Evolutionary conservation across 352 stramenopile species (phyloP).

Genomic region (Phytophthora brassicae): DNA sequence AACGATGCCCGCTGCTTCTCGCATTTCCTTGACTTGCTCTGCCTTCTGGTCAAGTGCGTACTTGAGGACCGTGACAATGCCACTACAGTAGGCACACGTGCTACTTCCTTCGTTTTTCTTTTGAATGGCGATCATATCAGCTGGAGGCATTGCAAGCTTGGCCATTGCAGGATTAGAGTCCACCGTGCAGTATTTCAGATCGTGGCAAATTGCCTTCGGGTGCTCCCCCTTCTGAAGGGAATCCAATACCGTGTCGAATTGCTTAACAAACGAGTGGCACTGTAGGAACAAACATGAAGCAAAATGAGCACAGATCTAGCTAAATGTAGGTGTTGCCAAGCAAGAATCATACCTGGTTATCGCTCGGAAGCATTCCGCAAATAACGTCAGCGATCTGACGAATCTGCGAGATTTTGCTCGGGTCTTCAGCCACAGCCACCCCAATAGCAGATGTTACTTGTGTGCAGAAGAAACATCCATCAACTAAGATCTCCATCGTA

Average conservation of each 20-base stretch:
- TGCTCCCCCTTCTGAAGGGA: conserved; percentile 66
- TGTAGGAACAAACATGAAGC: conserved; percentile 28
- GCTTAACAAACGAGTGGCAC: conserved; percentile 63
- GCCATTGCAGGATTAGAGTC: conserved; percentile 22
- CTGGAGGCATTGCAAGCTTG: conserved; percentile 11
- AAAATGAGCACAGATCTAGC: conserved; percentile 5
- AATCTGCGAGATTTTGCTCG: conserved; percentile 55
- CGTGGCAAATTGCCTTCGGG: conserved; percentile 59
- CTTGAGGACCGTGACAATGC: conserved; percentile 63
- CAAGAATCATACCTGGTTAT: conserved; percentile 54
- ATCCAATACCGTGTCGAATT: conserved; percentile 65
- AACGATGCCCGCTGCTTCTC: conserved; percentile 61
- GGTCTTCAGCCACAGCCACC: conserved; percentile 55
- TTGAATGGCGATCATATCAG: conserved; percentile 14
- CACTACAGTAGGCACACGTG: conserved; percentile 65
- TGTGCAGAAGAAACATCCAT: conserved; percentile 75
- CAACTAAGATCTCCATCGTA: conserved; percentile 34
- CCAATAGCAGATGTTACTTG: conserved; percentile 58
- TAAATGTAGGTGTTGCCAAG: not conserved
- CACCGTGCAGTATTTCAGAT: conserved; percentile 59
- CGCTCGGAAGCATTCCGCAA: conserved; percentile 54
- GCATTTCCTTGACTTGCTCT: conserved; percentile 61
- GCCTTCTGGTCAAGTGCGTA: conserved; percentile 56
- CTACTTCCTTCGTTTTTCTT: conserved; percentile 26
- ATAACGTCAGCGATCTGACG: conserved; percentile 62